phyloP scores from a whole-genome alignment of 371 early-diverging fungal genomes.

The Mortierella sp. region DNA sequence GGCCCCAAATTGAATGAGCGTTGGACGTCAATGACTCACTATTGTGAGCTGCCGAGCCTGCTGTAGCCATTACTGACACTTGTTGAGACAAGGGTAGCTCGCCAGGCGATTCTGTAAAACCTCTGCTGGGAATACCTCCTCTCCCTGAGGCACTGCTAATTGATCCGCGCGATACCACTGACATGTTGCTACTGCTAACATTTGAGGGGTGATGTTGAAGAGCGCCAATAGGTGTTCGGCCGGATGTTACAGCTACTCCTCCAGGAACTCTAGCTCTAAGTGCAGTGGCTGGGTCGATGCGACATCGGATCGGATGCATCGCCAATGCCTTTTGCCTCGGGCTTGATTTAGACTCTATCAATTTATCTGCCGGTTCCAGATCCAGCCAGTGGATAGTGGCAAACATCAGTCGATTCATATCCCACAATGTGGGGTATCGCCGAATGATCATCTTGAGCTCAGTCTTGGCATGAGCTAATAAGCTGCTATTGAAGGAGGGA shows the following conservation, averaged over 20 bases:
- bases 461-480: constrained; percentile 28
- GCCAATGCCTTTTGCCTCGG: constrained; percentile 24
- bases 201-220: constrained; percentile 37
- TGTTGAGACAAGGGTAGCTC: constrained; percentile 36
- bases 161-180: constrained; percentile 36
- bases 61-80: constrained; percentile 26
- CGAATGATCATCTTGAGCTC: constrained; percentile 36
- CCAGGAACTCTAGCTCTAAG: constrained; percentile 23
- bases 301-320: constrained; percentile 43
- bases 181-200: constrained; percentile 19
- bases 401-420: constrained; percentile 50
- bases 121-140: constrained; percentile 9
- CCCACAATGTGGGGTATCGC: constrained; percentile 40
- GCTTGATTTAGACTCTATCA: constrained; percentile 9
- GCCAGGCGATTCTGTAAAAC: constrained; percentile 39
- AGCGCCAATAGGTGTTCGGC: not conserved
- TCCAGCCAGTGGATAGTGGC: constrained; percentile 53
- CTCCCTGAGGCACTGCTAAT: constrained; percentile 21
- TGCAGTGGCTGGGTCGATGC: constrained; percentile 34
- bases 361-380: constrained; percentile 36
- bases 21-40: not conserved
- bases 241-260: not conserved
- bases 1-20: constrained; percentile 28
- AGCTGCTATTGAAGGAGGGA: constrained; percentile 12
- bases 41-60: constrained; percentile 19